These are phyloP conservation scores for Delitschia confertaspora DNA, from an alignment of 495 filamentous ascomycete species.

Conservation along the genomic window DNA sequence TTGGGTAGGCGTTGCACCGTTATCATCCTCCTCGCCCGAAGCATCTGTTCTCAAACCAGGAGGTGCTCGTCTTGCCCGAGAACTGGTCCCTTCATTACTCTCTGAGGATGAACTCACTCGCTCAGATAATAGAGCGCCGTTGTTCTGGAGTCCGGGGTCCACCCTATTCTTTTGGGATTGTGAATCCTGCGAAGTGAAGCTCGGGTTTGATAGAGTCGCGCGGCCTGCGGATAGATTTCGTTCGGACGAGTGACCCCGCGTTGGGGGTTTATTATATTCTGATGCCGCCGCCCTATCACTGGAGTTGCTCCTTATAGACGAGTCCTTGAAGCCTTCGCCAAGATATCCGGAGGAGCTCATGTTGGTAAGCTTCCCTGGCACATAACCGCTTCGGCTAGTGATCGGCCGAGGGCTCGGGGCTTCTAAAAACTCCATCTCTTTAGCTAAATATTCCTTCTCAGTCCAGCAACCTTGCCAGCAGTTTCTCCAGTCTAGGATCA, in stretches of 20 bases:
- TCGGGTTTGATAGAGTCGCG: slow-evolving; percentile 15
- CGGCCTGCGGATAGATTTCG: slow-evolving; percentile 11
- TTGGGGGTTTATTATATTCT: slow-evolving; percentile 12
- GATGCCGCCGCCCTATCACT: no score
- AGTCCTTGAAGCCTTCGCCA: slow-evolving; percentile 12
- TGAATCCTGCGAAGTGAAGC: slow-evolving; percentile 5
- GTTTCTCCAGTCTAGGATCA: slow-evolving; percentile 84
- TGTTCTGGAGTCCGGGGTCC: no score
- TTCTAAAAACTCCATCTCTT: slow-evolving; percentile 43
- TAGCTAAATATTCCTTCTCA: slow-evolving; percentile 67
- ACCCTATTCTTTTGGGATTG: slow-evolving; percentile 1
- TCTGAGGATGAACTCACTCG: slow-evolving; percentile 24
- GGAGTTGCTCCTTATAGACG: slow-evolving; percentile 18
- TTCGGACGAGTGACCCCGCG: slow-evolving; percentile 16
- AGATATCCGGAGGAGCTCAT: slow-evolving; percentile 14
- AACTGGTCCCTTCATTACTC: slow-evolving; percentile 23
- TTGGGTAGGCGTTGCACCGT: slow-evolving; percentile 26
- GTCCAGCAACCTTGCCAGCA: slow-evolving; percentile 94
- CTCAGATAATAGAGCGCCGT: slow-evolving; percentile 17
- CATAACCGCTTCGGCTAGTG: no score
- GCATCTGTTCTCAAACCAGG: slow-evolving; percentile 10
- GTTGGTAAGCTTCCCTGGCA: no score
- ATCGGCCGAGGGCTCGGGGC: not conserved
- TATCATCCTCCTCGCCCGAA: slow-evolving; percentile 22
- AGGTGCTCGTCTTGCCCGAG: slow-evolving; percentile 10